Conservation (phyloP, 2,329 filamentous ascomycete genomes). For the Tolypocladium amazonense region DNA sequence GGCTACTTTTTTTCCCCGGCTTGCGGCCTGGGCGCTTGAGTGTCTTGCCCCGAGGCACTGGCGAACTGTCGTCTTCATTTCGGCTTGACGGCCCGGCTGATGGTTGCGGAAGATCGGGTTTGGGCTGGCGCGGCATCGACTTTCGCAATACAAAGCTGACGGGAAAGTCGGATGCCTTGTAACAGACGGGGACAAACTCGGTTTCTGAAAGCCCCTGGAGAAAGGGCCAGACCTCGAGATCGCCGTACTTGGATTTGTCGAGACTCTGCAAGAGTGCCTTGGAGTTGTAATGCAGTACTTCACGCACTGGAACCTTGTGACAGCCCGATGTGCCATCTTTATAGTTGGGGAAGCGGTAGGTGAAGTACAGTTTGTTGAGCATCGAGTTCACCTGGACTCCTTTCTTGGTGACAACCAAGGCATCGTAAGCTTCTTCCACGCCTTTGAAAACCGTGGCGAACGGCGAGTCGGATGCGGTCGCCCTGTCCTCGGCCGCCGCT, state of each 20-base stretch:
- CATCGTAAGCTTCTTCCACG: constrained; percentile 11
- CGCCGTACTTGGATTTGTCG: constrained; percentile 20
- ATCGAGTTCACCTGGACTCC: constrained; percentile 11
- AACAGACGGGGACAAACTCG: constrained; percentile 16
- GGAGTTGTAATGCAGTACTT: constrained; percentile 35
- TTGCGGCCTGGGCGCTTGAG: constrained; percentile 20
- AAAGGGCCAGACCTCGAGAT: constrained; percentile 20
- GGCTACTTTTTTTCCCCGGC: constrained; percentile 28
- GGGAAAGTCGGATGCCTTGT: constrained; percentile 18
- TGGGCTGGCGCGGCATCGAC: constrained; percentile 2
- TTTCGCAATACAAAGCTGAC: constrained; percentile 13
- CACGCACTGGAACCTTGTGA: constrained; percentile 29
- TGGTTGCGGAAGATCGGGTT: neutral
- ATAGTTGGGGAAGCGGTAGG: constrained; percentile 19
- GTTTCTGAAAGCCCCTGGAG: constrained; percentile 17
- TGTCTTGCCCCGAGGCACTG: constrained; percentile 18
- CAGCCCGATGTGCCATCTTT: constrained; percentile 13
- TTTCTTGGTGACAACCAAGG: constrained; percentile 8
- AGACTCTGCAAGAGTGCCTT: constrained; percentile 25
- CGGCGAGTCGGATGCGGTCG: constrained; percentile 8
- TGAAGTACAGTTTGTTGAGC: constrained; percentile 20
- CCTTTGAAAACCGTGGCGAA: constrained; percentile 17
- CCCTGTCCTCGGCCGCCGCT: neutral
- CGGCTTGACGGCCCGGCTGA: neutral
- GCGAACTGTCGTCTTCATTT: constrained; percentile 6